These are phyloP conservation scores for Fraxinus sp. DNA, from an alignment of 305 asterid genomes.

Conservation along the genomic window DNA sequence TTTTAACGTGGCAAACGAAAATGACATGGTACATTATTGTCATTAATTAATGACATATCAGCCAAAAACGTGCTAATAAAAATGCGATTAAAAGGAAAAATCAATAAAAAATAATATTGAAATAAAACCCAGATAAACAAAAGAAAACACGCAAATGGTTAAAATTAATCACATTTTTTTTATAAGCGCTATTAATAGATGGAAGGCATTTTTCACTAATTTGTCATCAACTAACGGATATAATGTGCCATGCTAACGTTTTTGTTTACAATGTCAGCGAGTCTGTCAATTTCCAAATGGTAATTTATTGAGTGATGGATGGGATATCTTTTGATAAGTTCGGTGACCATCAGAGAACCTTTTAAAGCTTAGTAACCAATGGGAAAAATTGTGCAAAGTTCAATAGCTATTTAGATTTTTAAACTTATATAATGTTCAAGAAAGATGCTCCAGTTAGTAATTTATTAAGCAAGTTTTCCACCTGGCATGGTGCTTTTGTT, in stretches of 20 bases:
- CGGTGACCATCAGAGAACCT: background rate
- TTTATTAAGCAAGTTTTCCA: background rate
- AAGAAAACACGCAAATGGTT: background rate
- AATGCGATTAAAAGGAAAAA: background rate
- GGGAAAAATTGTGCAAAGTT: background rate
- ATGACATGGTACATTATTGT: background rate
- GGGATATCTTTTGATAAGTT: background rate
- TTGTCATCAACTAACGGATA: background rate
- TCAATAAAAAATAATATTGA: background rate
- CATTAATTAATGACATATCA: background rate
- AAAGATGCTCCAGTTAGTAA: background rate
- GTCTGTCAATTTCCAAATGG: background rate
- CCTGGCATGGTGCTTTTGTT: background rate
- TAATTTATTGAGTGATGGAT: background rate
- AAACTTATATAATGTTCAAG: background rate
- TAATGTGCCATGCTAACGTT: background rate
- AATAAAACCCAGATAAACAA: background rate
- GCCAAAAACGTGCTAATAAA: background rate
- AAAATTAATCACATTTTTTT: background rate
- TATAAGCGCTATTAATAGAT: background rate
- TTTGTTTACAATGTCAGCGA: background rate
- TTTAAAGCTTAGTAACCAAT: background rate
- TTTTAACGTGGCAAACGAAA: background rate
- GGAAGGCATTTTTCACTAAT: background rate
- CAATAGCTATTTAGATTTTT: background rate